These are phyloP conservation scores for Sextonia rubra DNA, from an alignment of 164 flowering plant genomes.

Conservation along the genomic window DNA sequence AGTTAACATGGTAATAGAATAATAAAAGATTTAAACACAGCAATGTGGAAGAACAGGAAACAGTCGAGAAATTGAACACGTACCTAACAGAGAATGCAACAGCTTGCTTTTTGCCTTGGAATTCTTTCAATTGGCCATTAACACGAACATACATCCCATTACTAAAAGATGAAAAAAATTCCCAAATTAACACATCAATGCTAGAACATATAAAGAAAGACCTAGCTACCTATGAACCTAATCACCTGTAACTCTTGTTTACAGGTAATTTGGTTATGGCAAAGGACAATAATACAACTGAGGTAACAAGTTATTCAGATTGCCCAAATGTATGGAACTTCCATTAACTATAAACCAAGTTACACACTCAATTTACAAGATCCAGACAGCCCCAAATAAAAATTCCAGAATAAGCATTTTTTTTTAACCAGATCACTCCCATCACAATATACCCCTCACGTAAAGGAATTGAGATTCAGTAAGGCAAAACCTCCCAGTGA, in stretches of 20 bases:
- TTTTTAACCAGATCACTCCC: too few relatives aligned
- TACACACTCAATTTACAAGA: neutral
- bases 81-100: slow-evolving; percentile 72
- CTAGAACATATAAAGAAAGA: too few relatives aligned
- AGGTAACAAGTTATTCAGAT: neutral
- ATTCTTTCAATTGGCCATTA: slow-evolving; percentile 70
- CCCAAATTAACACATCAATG: neutral
- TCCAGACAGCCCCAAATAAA: neutral
- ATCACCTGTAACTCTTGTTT: too few relatives aligned
- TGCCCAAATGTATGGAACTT: neutral
- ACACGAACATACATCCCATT: slow-evolving; percentile 79
- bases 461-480: too few relatives aligned
- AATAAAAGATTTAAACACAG: neutral
- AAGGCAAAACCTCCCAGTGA: too few relatives aligned
- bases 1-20: too few relatives aligned
- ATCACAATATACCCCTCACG: too few relatives aligned
- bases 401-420: too few relatives aligned
- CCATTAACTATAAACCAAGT: too few relatives aligned
- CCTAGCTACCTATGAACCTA: neutral
- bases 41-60: neutral
- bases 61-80: neutral
- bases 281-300: neutral
- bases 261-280: neutral
- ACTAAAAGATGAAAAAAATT: slow-evolving; percentile 23
- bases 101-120: slow-evolving; percentile 66